Evolutionary conservation across 768 basidiomycete genomes (phyloP).

Genomic region (Brasilioporus rufonigricans): DNA sequence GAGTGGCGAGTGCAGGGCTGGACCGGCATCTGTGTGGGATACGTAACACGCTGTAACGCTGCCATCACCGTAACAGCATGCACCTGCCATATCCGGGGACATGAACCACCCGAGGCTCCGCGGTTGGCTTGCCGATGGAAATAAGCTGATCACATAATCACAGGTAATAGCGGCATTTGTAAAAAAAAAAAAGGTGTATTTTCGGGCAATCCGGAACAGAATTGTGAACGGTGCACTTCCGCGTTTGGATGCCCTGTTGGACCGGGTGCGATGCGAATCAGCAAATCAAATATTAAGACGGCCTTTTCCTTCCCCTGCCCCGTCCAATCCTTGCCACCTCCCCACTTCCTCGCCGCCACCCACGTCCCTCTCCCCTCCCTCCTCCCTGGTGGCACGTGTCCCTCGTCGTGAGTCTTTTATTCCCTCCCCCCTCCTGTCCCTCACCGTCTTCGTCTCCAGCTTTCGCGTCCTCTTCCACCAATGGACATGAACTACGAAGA

Average conservation of each 20-base stretch:
- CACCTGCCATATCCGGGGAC: slow-evolving; percentile 11
- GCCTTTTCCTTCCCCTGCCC: slow-evolving; percentile 23
- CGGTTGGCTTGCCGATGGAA: slow-evolving; percentile 30
- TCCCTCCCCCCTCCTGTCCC: not conserved
- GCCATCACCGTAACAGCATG: slow-evolving; percentile 28
- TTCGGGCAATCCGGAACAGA: slow-evolving; percentile 29
- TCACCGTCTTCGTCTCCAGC: slow-evolving; percentile 4
- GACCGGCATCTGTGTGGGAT: slow-evolving; percentile 23
- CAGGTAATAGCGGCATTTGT: slow-evolving; percentile 33
- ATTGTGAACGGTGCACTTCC: slow-evolving; percentile 12
- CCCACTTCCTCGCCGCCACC: slow-evolving; percentile 23
- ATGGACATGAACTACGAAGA: slow-evolving; percentile 54
- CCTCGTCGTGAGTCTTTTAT: slow-evolving; percentile 10
- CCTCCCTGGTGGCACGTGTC: not conserved
- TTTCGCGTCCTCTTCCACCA: too few species aligned
- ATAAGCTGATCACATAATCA: slow-evolving; percentile 27
- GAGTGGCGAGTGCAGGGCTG: slow-evolving; percentile 27
- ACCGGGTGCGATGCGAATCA: slow-evolving; percentile 34
- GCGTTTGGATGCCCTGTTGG: slow-evolving; percentile 17
- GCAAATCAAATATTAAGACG: slow-evolving; percentile 40
- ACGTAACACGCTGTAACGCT: slow-evolving; percentile 25
- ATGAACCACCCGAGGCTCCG: slow-evolving; percentile 31
- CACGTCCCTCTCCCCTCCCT: slow-evolving; percentile 5
- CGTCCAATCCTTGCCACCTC: slow-evolving; percentile 25
- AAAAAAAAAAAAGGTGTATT: slow-evolving; percentile 23